These are phyloP conservation scores for Leishmania turanica DNA, from an alignment of 208 protist species.

Conservation along the genomic window DNA sequence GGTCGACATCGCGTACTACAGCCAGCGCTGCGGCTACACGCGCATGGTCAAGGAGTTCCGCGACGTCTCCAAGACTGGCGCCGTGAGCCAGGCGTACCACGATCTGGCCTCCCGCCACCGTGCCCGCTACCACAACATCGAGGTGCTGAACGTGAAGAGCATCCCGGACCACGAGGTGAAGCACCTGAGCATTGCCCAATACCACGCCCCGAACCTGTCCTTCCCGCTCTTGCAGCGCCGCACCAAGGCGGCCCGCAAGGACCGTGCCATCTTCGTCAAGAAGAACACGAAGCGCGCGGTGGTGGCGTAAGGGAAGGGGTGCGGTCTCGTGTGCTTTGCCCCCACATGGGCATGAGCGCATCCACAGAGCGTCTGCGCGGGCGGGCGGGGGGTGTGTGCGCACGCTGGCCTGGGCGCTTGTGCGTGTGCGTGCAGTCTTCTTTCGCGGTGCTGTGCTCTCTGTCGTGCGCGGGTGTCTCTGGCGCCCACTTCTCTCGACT, in stretches of 20 bases:
- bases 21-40: conserved; percentile 97
- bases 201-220: conserved; percentile 90
- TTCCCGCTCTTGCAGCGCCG: conserved; percentile 96
- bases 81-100: conserved; percentile 97
- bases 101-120: conserved; percentile 98
- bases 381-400: too few species aligned
- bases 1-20: conserved; percentile 98
- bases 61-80: conserved; percentile 94
- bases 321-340: neutral
- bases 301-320: conserved; percentile 45
- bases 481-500: neutral
- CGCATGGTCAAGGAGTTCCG: conserved; percentile 99
- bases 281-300: conserved; percentile 85
- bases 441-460: neutral
- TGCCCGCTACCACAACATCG: conserved; percentile 94
- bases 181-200: conserved; percentile 91
- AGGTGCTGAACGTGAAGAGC: conserved; percentile 95
- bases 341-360: neutral
- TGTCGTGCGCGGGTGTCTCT: neutral
- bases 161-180: conserved; percentile 86
- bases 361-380: neutral
- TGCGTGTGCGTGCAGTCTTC: neutral
- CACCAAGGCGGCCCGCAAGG: conserved; percentile 74
- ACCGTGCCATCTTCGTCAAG: conserved; percentile 85
- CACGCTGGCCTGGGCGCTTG: neutral